Base-by-base conservation (phyloP, 768 basidiomycete species). In the Cystobasidium tubakii region DNA sequence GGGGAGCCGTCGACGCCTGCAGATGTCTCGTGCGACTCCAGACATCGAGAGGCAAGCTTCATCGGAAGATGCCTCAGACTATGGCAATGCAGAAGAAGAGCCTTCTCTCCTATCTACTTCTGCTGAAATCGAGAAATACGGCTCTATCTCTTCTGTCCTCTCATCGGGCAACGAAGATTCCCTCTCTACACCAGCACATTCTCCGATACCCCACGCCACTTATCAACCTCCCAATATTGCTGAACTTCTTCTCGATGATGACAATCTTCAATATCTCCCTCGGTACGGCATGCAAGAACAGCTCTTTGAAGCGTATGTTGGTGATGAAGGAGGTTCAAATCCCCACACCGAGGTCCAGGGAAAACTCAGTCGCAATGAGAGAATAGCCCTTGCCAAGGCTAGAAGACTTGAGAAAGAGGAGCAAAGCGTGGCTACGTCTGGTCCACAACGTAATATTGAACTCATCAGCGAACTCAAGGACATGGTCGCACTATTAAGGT, bases 391-490 rank as follows among this genome's bases (percentile, higher is more conserved):
- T 13, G 66, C 66, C 62, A 54, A 54, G 23, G 44, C 66, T 2
- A 29, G 55, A 33, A 36, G 33, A 23, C 33, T 34, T 21, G 66
- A n/a, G n/a, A 44, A 34, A 4, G n/a, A 65, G 2, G 63, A 34
- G 15, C 6, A 42, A 19, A 60, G 27, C 15, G 27, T 25, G 10
- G 46, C 10, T 23, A 10, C 13, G 4, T 19, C 29, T 27, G 19
- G n/a, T 7, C 66, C 66, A 21, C 42, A 27, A 69, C 9, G 46
- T 3, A 44, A 25, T 42, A 19, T 29, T n/a, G 66, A 69, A 29
- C 66, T 69, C n/a, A 50, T 69, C 27, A 46, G 29, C 23, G 66
- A 69, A 36, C 27, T 69, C 9, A 69, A 69, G 46, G 66, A 69
- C 36, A 50, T 69, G 39, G 46, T 69, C 1, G 50, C 42, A 1